phyloP scores from a whole-genome alignment of 1,139 yeast species.

The Suhomyces atakaporum region DNA sequence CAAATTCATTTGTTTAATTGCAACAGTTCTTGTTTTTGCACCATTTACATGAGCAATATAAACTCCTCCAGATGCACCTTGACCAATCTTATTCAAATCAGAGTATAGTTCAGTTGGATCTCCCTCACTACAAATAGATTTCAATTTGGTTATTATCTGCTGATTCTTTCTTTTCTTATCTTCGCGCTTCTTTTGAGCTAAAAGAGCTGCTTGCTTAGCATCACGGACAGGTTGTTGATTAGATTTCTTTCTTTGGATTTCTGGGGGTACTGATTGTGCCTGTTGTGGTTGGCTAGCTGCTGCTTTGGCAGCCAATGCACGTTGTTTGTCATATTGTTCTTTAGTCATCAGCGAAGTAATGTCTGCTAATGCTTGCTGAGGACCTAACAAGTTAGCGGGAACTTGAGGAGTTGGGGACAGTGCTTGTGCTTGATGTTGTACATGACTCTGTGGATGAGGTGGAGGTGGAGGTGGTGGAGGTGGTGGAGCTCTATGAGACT shows the following conservation, averaged over 20 bases:
- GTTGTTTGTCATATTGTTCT: slow-evolving; percentile 17
- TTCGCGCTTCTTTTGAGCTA: slow-evolving; percentile 72
- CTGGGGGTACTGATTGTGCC: slow-evolving; percentile 6
- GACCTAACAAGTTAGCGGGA: slow-evolving; percentile 14
- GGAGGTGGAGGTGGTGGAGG: slow-evolving; percentile 18
- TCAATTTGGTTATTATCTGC: slow-evolving; percentile 68
- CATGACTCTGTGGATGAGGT: no score
- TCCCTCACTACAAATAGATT: slow-evolving; percentile 79
- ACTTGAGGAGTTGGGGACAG: slow-evolving; percentile 14
- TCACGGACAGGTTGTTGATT: slow-evolving; percentile 48
- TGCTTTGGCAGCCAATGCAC: slow-evolving; percentile 13
- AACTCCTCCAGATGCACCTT: slow-evolving; percentile 98
- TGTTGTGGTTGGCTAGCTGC: slow-evolving; percentile 14
- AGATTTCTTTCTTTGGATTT: slow-evolving; percentile 15
- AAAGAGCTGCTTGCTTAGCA: slow-evolving; percentile 57
- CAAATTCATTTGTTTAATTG: slow-evolving; percentile 93
- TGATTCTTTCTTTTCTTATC: slow-evolving; percentile 68
- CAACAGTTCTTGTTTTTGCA: slow-evolving; percentile 67
- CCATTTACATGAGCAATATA: slow-evolving; percentile 76
- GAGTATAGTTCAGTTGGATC: slow-evolving; percentile 79
- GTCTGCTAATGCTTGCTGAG: slow-evolving; percentile 20
- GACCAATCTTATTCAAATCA: slow-evolving; percentile 83
- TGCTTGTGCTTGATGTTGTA: no score
- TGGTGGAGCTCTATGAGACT: slow-evolving; percentile 40
- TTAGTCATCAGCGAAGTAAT: slow-evolving; percentile 15